A percentile compares a stretch with the other conserved stretches of the same genome.
These are phyloP conservation scores for Olyra latifolia DNA, from an alignment of 176 grass and related monocot genomes.

Conservation along the genomic window DNA sequence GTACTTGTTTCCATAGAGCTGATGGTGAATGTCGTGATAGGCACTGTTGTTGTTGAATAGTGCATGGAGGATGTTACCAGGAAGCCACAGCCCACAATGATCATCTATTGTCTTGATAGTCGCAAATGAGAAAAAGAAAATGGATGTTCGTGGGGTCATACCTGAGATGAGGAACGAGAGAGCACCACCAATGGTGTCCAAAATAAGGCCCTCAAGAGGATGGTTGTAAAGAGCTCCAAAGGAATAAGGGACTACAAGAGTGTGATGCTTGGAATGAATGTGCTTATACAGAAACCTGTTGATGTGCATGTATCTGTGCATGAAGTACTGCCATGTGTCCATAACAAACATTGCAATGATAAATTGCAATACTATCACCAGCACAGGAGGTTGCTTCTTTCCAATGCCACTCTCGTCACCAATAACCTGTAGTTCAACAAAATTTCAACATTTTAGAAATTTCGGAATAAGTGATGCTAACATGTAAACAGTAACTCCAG, in stretches of 20 bases:
- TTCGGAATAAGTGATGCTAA: background rate
- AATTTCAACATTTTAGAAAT: constrained; percentile 29
- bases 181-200: constrained; percentile 79
- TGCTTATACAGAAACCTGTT: constrained; percentile 85
- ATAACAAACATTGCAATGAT: constrained; percentile 68
- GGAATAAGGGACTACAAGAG: constrained; percentile 76
- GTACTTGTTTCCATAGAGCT: constrained; percentile 79
- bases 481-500: background rate
- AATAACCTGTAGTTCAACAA: constrained; percentile 52
- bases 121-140: constrained; percentile 87
- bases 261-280: constrained; percentile 88
- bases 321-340: constrained; percentile 97
- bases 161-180: constrained; percentile 74
- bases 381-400: constrained; percentile 49
- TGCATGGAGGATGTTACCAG: constrained; percentile 64
- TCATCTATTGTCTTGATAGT: constrained; percentile 87
- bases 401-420: constrained; percentile 52
- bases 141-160: constrained; percentile 71
- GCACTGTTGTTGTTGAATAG: constrained; percentile 76
- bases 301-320: constrained; percentile 87
- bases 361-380: constrained; percentile 57
- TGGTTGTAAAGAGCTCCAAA: constrained; percentile 91
- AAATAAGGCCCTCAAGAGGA: constrained; percentile 78
- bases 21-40: constrained; percentile 84
- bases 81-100: constrained; percentile 83